Base-by-base conservation (phyloP, 2,329 filamentous ascomycete genomes). In the Nothophoma quercina region DNA sequence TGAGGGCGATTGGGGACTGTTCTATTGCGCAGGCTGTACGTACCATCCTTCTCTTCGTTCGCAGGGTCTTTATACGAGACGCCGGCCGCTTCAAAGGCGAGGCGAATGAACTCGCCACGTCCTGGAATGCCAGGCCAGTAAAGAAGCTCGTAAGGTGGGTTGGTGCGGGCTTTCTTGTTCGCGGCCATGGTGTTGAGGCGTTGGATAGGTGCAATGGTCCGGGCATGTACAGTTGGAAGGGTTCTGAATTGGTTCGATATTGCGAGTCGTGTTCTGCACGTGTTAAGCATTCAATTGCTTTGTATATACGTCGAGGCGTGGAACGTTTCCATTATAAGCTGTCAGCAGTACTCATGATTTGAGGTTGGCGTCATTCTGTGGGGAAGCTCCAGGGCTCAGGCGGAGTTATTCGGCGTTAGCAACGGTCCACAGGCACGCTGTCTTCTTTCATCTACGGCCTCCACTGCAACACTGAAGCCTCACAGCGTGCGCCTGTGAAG, bases 81-180 rank as follows among this genome's bases (percentile, higher is more conserved):
- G 15, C 82, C 81, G 16, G 85, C 80, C 44, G 88, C 88, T 75
- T 93, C 89, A 60, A 93, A 84, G 13, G 81, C 81, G 9, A 93
- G 82, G 18, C 90, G 88, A 67, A 92, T 77, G 70, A 85, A 85
- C 69, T 93, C 90, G 56, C 86, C 90, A 40, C 90, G 87, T 32
- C 90, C 90, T 26, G 90, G 90, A 8, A 91, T 76, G 15, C 73
- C 74, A 15, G 88, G 87, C 83, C 88, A 90, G 81, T 92, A 92
- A 68, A 90, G 78, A 51, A 90, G 81, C 59, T 87, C 79, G 69
- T 88, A 89, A 0, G 79, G 76, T 46, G 67, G 76, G 49, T 69
- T 72, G 55, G 67, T 68, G 44, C 59, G 60, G 23, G 59, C 58
- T 45, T 64, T 67, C 50, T 70, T 68, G 54, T 36, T 61, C 25